A percentile compares a stretch with the other conserved stretches of the same genome.
Conservation (phyloP, 2,329 filamentous ascomycete species). For the Lasiodiplodia gonubiensis region DNA sequence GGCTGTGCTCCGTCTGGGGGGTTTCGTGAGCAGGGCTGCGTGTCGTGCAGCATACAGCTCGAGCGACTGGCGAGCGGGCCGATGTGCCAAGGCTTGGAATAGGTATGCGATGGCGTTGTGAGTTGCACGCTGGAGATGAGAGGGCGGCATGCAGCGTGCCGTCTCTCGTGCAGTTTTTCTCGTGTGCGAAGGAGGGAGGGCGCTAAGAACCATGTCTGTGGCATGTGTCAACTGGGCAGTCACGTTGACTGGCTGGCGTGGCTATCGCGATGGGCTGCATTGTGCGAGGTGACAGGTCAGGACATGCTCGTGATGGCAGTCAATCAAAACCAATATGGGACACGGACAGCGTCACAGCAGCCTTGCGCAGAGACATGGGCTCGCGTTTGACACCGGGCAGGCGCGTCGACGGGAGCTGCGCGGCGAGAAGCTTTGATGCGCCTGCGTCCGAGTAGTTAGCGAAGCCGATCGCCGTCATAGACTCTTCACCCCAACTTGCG, state of each 20-base stretch:
- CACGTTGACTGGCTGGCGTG: neutral
- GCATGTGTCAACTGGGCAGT: conserved; percentile 20
- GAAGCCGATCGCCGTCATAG: conserved; percentile 25
- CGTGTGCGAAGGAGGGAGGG: neutral
- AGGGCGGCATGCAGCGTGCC: conserved; percentile 16
- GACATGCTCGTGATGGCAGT: neutral
- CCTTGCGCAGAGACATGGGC: neutral
- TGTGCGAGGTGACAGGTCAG: neutral
- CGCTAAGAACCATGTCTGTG: conserved; percentile 9
- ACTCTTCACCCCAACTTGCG: neutral
- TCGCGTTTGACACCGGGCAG: conserved; percentile 5
- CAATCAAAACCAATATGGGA: conserved; percentile 6
- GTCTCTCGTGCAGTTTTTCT: conserved; percentile 13
- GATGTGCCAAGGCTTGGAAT: conserved; percentile 22
- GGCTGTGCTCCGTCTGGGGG: too few relatives aligned
- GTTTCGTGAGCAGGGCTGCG: neutral
- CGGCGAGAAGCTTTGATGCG: conserved; percentile 5
- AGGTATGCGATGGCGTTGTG: conserved; percentile 13
- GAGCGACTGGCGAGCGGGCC: conserved; percentile 5
- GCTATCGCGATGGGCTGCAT: neutral
- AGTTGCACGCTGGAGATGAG: conserved; percentile 10
- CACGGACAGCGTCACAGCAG: conserved; percentile 4
- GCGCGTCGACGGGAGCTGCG: neutral
- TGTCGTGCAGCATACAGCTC: neutral
- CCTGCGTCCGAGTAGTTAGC: conserved; percentile 11